Base-by-base conservation (phyloP, 805 yeast species). In the Lipomyces kockii region DNA sequence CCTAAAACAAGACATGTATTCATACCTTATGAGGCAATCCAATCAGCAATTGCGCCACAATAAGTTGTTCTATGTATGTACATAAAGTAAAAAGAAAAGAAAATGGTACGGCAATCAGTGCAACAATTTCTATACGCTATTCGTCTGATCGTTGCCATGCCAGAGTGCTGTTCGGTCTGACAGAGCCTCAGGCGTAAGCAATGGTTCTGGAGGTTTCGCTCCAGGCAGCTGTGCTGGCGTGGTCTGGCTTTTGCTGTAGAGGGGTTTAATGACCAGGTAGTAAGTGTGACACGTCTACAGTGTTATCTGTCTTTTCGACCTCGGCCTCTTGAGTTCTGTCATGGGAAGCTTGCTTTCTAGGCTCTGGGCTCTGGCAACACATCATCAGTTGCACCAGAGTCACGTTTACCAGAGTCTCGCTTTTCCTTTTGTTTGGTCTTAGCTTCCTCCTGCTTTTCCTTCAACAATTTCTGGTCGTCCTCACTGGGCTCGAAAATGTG, bases 401-500 rank as follows among this genome's bases (percentile, higher is more conserved):
- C 55, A 27, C 9, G 34, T 20, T 27, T 79, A 61, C 27, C 14
- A 25, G 34, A 25, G 29, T 52, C 34, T 78, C 76, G 62, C 74
- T 73, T 68, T 75, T 78, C 29, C 71, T 68, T 67, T 78, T 20
- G 17, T 34, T 54, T 49, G 14, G n/a, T 29, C 37, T 14, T 25
- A 7, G 35, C 2, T 8, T 53, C 54, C 27, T 54, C 34, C 34
- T 53, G 22, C 49, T 20, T 39, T 9, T 61, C 60, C 17, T 53
- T 25, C 34, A 39, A 17, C 52, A 55, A n/a, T 43, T 62, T 25
- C 29, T n/a, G 29, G 35, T 68, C 71, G 34, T 68, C 71, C 12
- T 43, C 63, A 29, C 69, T 65, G 3, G 71, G 61, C 58, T 68
- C 71, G 57, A 62, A 68, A n/a, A 92, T 89, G 78, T 91, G 97